Evolutionary conservation across 2,329 filamentous ascomycete genomes (phyloP).

Genomic region (Botrytis porri): DNA sequence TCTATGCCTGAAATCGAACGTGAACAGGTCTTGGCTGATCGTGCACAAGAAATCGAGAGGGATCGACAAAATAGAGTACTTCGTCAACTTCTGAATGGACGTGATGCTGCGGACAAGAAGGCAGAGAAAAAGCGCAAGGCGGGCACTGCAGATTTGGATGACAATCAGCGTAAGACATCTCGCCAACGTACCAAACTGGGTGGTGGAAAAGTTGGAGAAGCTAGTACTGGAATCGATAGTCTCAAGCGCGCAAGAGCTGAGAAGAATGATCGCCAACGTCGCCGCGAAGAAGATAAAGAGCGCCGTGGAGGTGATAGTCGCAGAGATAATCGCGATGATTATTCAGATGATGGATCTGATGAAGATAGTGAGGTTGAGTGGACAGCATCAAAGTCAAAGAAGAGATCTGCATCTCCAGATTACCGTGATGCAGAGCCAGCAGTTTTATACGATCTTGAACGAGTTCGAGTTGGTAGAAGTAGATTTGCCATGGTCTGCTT

Average conservation of each 20-base stretch:
- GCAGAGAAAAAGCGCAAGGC: conserved; percentile 71
- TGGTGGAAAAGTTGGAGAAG: conserved; percentile 64
- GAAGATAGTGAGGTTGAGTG: conserved; percentile 80
- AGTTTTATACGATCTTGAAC: conserved; percentile 77
- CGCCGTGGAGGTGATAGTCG: conserved; percentile 47
- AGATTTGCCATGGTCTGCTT: conserved; percentile 92
- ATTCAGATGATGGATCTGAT: conserved; percentile 61
- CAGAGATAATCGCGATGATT: conserved; percentile 47
- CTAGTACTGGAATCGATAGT: conserved; percentile 69
- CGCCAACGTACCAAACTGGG: conserved; percentile 67
- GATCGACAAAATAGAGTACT: conserved; percentile 80
- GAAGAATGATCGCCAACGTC: conserved; percentile 61
- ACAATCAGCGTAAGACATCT: conserved; percentile 70
- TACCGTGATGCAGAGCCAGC: conserved; percentile 60
- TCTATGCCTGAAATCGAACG: conserved; percentile 85
- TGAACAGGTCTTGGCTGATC: conserved; percentile 85
- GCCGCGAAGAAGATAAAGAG: conserved; percentile 59
- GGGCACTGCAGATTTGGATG: conserved; percentile 73
- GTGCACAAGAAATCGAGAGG: conserved; percentile 76
- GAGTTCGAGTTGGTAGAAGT: conserved; percentile 76
- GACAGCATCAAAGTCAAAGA: conserved; percentile 55
- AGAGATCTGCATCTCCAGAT: conserved; percentile 44
- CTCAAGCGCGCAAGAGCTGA: conserved; percentile 60
- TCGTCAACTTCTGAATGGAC: conserved; percentile 69
- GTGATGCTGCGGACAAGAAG: conserved; percentile 59